These are phyloP conservation scores for Picea sitchensis DNA, from an alignment of 75 land plant species.

Conservation along the genomic window DNA sequence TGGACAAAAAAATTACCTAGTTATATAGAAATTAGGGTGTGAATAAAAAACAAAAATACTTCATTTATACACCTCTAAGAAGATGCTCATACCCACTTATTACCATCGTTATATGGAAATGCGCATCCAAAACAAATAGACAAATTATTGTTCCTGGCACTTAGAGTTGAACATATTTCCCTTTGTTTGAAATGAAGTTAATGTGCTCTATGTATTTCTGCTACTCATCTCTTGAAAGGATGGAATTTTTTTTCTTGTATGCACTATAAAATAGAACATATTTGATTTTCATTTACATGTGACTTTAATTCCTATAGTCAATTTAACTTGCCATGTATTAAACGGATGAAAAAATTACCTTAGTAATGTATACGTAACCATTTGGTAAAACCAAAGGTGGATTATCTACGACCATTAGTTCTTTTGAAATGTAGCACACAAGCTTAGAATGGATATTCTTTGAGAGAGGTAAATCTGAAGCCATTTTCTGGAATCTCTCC, in stretches of 20 bases:
- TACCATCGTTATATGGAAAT: too few relatives aligned
- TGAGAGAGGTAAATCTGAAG: constrained; percentile 82
- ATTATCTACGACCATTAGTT: constrained; percentile 93
- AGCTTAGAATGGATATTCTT: constrained; percentile 95
- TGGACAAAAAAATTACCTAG: too few relatives aligned
- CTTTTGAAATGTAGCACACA: constrained; percentile 91
- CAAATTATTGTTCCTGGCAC: neutral
- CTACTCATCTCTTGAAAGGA: neutral
- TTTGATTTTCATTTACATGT: too few relatives aligned
- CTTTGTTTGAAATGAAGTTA: too few relatives aligned
- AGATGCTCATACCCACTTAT: too few relatives aligned
- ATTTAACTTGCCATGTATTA: neutral
- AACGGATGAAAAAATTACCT: constrained; percentile 14
- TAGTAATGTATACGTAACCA: constrained; percentile 92
- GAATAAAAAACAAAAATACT: neutral
- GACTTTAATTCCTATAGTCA: neutral
- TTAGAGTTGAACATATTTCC: neutral
- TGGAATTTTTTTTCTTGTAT: neutral
- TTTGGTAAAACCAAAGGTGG: constrained; percentile 95
- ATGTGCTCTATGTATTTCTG: too few relatives aligned
- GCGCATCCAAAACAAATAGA: neutral
- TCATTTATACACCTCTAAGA: neutral
- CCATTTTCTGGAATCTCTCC: constrained; percentile 70
- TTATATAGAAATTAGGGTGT: too few relatives aligned
- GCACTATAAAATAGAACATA: neutral